Evolutionary conservation across 192 early-diverging fungal species (phyloP).

Genomic region (Anaeromyces robustus): DNA sequence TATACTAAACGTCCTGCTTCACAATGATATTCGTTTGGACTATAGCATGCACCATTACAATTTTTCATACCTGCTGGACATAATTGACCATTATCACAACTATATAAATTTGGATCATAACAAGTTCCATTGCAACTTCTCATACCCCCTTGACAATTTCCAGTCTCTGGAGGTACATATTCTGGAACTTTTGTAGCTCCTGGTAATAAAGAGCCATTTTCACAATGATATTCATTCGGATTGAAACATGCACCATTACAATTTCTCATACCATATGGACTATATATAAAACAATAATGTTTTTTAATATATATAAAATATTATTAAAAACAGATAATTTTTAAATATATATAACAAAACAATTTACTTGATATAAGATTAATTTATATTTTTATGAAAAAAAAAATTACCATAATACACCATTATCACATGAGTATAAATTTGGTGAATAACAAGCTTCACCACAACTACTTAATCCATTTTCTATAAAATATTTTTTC

Average conservation of each 20-base stretch:
- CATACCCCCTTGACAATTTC: background rate
- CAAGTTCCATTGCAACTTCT: background rate
- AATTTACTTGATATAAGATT: too few species aligned
- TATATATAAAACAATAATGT: too few species aligned
- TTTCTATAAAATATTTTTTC: background rate
- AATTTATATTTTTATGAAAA: too few species aligned
- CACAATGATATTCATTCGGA: background rate
- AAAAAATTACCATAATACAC: background rate
- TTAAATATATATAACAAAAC: too few species aligned
- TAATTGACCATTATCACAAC: background rate
- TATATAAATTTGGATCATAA: background rate
- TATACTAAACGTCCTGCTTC: background rate
- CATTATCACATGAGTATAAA: background rate
- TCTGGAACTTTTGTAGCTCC: background rate
- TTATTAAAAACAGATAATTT: too few species aligned
- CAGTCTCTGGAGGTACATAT: background rate
- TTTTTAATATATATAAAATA: too few species aligned
- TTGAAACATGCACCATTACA: background rate
- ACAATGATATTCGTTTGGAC: background rate
- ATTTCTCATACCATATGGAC: background rate
- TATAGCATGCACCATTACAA: background rate
- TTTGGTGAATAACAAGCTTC: background rate
- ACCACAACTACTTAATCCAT: background rate
- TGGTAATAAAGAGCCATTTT: background rate
- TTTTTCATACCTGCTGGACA: background rate